Percentiles rank a stretch among this genome's conserved stretches.
These are phyloP conservation scores for Talaromyces rugulosus DNA, from an alignment of 2,329 filamentous ascomycete species.

Conservation along the genomic window DNA sequence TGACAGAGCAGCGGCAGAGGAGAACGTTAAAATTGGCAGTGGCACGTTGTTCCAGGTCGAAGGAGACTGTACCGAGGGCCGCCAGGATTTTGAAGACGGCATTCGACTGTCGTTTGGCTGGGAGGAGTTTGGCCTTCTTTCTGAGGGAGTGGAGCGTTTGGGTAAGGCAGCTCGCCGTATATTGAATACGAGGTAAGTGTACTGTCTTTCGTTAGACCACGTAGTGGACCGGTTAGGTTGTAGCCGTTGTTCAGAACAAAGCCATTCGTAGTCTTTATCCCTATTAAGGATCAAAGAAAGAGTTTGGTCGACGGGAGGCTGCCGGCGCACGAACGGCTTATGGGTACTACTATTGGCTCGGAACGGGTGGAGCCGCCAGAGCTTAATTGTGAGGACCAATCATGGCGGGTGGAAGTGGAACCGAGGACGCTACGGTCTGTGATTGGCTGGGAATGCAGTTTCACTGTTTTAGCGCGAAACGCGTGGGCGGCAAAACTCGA, in stretches of 20 bases:
- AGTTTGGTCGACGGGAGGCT: neutral
- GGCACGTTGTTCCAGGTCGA: conserved; percentile 67
- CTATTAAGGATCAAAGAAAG: neutral
- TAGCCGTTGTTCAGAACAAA: too few relatives aligned
- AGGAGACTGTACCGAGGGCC: conserved; percentile 48
- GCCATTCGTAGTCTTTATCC: too few relatives aligned
- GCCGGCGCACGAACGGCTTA: neutral
- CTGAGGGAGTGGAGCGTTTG: conserved; percentile 64
- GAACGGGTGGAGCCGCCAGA: neutral
- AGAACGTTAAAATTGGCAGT: conserved; percentile 63
- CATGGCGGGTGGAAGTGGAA: neutral
- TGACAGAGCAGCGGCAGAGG: conserved; percentile 54
- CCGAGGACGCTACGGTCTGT: neutral
- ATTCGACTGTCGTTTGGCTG: conserved; percentile 69
- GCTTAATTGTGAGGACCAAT: neutral
- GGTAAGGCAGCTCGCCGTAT: conserved; percentile 28
- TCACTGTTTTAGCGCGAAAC: neutral
- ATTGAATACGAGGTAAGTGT: neutral
- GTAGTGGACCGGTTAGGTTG: neutral
- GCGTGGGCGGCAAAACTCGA: neutral
- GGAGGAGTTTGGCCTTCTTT: conserved; percentile 62
- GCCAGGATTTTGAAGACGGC: conserved; percentile 54
- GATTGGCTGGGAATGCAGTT: neutral
- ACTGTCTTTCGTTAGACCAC: neutral
- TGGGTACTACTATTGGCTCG: neutral